A percentile compares a stretch with the other conserved stretches of the same genome.
phyloP scores from a whole-genome alignment of 345 rosid genomes.

The Abelmoschus esculentus region DNA sequence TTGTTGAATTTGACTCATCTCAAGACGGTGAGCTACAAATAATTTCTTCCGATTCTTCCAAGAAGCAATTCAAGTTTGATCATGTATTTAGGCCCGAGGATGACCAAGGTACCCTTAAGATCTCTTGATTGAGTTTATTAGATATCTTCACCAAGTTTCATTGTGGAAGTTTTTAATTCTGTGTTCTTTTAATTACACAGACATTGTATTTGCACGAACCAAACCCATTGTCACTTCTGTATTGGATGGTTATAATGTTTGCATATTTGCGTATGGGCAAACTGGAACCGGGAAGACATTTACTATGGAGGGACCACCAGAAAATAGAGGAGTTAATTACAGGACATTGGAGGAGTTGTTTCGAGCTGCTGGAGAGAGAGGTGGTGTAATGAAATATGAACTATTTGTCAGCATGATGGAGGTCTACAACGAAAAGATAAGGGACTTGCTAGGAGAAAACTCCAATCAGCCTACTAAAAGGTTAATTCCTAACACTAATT shows the following conservation, averaged over 20 bases:
- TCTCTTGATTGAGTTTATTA: slow-evolving; percentile 8
- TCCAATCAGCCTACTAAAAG: slow-evolving; percentile 66
- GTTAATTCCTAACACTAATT: slow-evolving; percentile 25
- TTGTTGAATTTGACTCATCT: slow-evolving; percentile 65
- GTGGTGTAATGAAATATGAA: slow-evolving; percentile 50
- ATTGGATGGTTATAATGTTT: slow-evolving; percentile 87
- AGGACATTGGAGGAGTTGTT: slow-evolving; percentile 84
- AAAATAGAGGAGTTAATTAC: slow-evolving; percentile 85
- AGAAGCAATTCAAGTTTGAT: slow-evolving; percentile 83
- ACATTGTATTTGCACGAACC: slow-evolving; percentile 73
- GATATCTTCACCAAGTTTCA: background rate
- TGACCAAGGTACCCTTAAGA: slow-evolving; percentile 49
- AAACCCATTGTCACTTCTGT: slow-evolving; percentile 79
- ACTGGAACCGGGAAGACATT: slow-evolving; percentile 99
- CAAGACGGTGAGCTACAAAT: slow-evolving; percentile 73
- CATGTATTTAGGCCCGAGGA: slow-evolving; percentile 81
- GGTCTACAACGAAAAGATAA: slow-evolving; percentile 92
- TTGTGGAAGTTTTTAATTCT: slow-evolving; percentile 1
- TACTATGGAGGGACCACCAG: slow-evolving; percentile 86
- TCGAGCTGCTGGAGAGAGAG: slow-evolving; percentile 52
- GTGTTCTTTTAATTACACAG: slow-evolving; percentile 34
- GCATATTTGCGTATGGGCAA: slow-evolving; percentile 96
- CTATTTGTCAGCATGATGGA: slow-evolving; percentile 91
- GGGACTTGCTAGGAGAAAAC: slow-evolving; percentile 75
- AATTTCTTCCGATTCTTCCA: slow-evolving; percentile 68